Evolutionary conservation across 1,139 yeast genomes (phyloP).

Genomic region (Scheffersomyces stambukii): DNA sequence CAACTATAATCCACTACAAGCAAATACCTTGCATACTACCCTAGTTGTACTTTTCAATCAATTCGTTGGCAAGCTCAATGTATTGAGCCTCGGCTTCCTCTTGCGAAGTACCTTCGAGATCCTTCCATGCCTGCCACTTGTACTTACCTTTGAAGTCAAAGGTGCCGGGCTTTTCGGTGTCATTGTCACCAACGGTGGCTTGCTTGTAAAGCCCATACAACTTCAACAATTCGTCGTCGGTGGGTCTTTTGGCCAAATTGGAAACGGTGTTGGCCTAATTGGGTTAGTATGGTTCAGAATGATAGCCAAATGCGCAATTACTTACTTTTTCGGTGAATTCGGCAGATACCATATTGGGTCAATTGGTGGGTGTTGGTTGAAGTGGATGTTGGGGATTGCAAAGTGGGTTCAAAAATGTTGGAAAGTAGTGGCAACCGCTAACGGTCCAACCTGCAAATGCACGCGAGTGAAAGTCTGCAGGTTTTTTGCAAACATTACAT

Average conservation of each 20-base stretch:
- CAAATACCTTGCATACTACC: not conserved
- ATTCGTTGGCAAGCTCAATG: conserved; percentile 68
- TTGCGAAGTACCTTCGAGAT: conserved; percentile 76
- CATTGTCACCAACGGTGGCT: conserved; percentile 94
- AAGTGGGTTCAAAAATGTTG: not conserved
- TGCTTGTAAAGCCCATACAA: conserved; percentile 92
- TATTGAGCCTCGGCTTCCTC: conserved; percentile 90
- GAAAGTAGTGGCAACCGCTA: too few relatives aligned
- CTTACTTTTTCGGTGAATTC: conserved; percentile 53
- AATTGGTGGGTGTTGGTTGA: not conserved
- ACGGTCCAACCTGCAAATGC: too few relatives aligned
- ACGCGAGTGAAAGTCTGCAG: too few relatives aligned
- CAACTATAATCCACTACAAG: not conserved
- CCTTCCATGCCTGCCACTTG: conserved; percentile 98
- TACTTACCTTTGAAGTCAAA: conserved; percentile 93
- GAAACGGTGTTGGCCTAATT: conserved; percentile 75
- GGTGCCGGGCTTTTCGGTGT: conserved; percentile 76
- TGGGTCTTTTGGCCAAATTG: conserved; percentile 70
- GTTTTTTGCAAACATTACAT: too few relatives aligned
- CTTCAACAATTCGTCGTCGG: conserved; percentile 78
- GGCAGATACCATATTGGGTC: conserved; percentile 49
- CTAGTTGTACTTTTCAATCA: conserved; percentile 47
- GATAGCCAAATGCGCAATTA: conserved; percentile 9
- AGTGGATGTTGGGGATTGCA: not conserved
- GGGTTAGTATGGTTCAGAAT: conserved; percentile 11